Percentiles rank a stretch among this genome's conserved stretches.
Conservation (phyloP, 257 asterid species). For the Solanum peruvianum region DNA sequence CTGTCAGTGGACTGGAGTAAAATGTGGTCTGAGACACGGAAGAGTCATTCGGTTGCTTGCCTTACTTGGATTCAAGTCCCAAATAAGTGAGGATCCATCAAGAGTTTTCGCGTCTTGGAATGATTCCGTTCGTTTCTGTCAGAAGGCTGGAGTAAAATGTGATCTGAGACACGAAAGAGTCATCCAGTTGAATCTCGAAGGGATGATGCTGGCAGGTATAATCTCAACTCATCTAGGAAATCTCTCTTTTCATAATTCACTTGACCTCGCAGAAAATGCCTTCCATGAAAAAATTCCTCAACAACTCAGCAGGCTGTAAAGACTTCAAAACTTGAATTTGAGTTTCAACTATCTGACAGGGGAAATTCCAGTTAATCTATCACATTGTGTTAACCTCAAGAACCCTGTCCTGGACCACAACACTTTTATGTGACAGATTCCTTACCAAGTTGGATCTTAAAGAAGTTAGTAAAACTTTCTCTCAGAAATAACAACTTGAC, state of each 20-base stretch:
- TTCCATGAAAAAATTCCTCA: conserved; percentile 22
- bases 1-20: conserved; percentile 41
- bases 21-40: conserved; percentile 1
- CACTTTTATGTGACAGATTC: not conserved
- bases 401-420: not conserved
- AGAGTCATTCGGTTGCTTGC: no score
- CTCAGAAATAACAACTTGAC: conserved; percentile 31
- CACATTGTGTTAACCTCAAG: conserved; percentile 12
- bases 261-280: conserved; percentile 30
- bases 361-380: conserved; percentile 19
- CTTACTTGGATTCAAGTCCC: no score
- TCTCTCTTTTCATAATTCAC: conserved; percentile 19
- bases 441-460: conserved; percentile 4
- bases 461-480: conserved; percentile 3
- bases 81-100: no score
- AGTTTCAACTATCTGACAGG: conserved; percentile 25
- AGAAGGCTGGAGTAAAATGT: conserved; percentile 32
- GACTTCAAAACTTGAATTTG: conserved; percentile 21
- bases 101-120: conserved; percentile 16
- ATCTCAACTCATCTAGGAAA: conserved; percentile 28
- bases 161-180: conserved; percentile 9
- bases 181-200: conserved; percentile 19
- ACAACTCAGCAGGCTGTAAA: conserved; percentile 15
- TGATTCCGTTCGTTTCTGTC: conserved; percentile 16
- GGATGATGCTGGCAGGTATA: conserved; percentile 15